Conservation (phyloP, 129 eudicot species). For the Chrysanthemum seticuspe region DNA sequence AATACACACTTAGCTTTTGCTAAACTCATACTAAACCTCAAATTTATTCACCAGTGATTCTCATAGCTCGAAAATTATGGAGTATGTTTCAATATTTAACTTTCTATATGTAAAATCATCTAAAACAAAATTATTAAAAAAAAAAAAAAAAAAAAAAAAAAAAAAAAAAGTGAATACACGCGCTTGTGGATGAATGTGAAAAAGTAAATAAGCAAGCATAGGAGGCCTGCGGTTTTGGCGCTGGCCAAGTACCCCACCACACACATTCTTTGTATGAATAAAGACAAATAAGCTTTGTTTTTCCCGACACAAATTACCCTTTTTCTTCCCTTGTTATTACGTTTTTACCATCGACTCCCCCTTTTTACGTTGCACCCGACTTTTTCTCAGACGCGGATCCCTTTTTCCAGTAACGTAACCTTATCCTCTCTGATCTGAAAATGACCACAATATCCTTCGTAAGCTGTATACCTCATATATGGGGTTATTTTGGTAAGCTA, state of each 20-base stretch:
- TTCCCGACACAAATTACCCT: slow-evolving; percentile 30
- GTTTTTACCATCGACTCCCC: slow-evolving; percentile 29
- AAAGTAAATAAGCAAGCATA: background rate
- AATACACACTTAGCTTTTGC: too few species aligned
- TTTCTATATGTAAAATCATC: too few species aligned
- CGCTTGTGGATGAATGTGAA: slow-evolving; percentile 10
- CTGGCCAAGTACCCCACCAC: slow-evolving; percentile 41
- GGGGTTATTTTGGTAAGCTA: background rate
- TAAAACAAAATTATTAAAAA: too few species aligned
- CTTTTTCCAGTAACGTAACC: slow-evolving; percentile 8
- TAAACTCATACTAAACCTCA: too few species aligned
- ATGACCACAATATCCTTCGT: background rate
- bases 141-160: too few species aligned
- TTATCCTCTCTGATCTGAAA: slow-evolving; percentile 1
- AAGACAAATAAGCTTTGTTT: slow-evolving; percentile 37
- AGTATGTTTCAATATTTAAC: background rate
- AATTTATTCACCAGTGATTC: too few species aligned
- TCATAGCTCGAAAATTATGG: background rate
- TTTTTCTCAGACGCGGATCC: slow-evolving; percentile 25
- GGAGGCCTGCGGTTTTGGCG: slow-evolving; percentile 44
- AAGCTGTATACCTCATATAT: too few species aligned
- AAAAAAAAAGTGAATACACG: background rate
- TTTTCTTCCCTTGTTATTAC: slow-evolving; percentile 10
- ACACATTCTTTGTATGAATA: slow-evolving; percentile 35
- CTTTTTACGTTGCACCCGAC: slow-evolving; percentile 35